These are phyloP conservation scores for Rhodotorula mucilaginosa DNA, from an alignment of 1,284 basidiomycete species.

Conservation along the genomic window DNA sequence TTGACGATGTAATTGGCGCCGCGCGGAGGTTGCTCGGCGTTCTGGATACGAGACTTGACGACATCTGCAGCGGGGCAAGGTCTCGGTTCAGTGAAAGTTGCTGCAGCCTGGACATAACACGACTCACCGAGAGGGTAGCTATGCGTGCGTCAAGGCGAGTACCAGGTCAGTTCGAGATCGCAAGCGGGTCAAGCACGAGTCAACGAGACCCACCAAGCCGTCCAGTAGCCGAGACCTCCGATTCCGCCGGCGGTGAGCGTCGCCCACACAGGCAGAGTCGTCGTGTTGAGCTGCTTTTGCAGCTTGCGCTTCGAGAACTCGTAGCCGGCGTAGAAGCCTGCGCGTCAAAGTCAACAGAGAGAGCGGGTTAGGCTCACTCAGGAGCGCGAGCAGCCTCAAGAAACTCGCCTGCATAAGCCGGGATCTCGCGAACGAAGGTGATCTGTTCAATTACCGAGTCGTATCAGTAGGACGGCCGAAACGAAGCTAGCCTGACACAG, in stretches of 20 bases:
- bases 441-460: slow-evolving; percentile 55
- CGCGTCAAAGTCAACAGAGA: not conserved
- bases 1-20: slow-evolving; percentile 71
- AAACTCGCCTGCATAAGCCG: slow-evolving; percentile 68
- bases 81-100: not conserved
- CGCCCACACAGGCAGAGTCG: slow-evolving; percentile 80
- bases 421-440: slow-evolving; percentile 88
- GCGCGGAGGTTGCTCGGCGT: slow-evolving; percentile 71
- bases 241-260: slow-evolving; percentile 78
- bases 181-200: not conserved
- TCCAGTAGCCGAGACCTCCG: slow-evolving; percentile 91
- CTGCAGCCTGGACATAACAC: not conserved
- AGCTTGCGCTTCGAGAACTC: slow-evolving; percentile 84
- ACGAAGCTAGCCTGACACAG: too few relatives aligned
- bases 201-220: slow-evolving; percentile 85
- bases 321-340: slow-evolving; percentile 67
- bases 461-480: not conserved
- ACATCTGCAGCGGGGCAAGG: slow-evolving; percentile 60
- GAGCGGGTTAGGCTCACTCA: not conserved
- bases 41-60: slow-evolving; percentile 84
- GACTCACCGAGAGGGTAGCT: slow-evolving; percentile 37
- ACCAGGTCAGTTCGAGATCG: not conserved
- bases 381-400: slow-evolving; percentile 55
- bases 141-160: not conserved
- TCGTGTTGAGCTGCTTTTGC: slow-evolving; percentile 58